Base-by-base conservation (phyloP, 73 alveolate species). In the Paramecium caudatum region DNA sequence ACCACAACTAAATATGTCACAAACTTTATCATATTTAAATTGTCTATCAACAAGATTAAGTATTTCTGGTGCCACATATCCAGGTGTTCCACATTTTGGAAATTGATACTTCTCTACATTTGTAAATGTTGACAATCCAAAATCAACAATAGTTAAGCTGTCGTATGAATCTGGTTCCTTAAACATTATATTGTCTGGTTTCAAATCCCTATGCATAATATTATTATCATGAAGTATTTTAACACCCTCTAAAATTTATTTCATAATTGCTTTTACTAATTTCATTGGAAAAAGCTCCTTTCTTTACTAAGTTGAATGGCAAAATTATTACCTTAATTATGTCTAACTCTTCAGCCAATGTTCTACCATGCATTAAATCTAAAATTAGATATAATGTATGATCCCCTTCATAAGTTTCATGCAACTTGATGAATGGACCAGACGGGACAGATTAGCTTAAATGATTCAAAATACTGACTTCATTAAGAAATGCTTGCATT, bases 21-120 rank as follows among this genome's bases (percentile, higher is more conserved):
- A 86, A 5, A 86, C 93, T 49, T 55, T 63, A 63, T 70, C 82
- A 62, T 86, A 86, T 16, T 49, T 49, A 10, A 8, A 45, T 30
- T 47, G 4, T 62, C 84, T 61, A 86, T 86, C 93, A 55, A 86
- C 82, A 9, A 86, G 65, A 63, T 86, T 86, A 19, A 78, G 47
- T 33, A 94, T 82, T 63, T 95, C 98, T 1, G 98, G 98, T 16
- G 98, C 98, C 8, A 93, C 90, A 48, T 91, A 93, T 36, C 96
- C 98, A 12, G 94, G 91, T 15, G 96, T 95, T 15, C 98, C 98
- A 70, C 94, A 65, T 49, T 70, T 82, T 61, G 82, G 90, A 78
- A 86, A 86, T 63, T 36, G 30, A 63, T 63, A 86, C 9, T 48
- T 70, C 21, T 37, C 9, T 36, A 62, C 81, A 63, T 86, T 61